Evolutionary conservation across 768 basidiomycete genomes (phyloP).

Genomic region (Suillus occidentalis): DNA sequence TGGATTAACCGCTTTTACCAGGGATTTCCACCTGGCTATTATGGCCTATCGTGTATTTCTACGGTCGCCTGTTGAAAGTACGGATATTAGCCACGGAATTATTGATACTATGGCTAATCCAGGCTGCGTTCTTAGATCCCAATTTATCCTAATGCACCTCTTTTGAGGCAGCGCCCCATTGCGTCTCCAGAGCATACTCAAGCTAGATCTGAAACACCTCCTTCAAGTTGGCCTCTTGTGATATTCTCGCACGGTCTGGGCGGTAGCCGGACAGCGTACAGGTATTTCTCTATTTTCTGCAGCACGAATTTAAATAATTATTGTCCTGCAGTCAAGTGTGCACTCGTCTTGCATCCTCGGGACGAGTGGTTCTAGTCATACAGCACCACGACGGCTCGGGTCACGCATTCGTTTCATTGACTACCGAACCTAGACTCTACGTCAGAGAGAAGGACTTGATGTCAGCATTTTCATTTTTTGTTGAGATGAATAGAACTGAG

Average conservation of each 20-base stretch:
- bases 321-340: conserved; percentile 58
- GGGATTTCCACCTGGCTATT: conserved; percentile 30
- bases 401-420: conserved; percentile 44
- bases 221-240: conserved; percentile 66
- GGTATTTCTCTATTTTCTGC: conserved; percentile 32
- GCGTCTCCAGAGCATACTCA: background rate
- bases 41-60: conserved; percentile 52
- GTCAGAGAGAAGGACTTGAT: conserved; percentile 54
- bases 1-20: conserved; percentile 4
- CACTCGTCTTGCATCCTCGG: conserved; percentile 69
- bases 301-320: background rate
- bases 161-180: conserved; percentile 39
- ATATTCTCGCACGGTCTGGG: conserved; percentile 86
- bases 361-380: conserved; percentile 77
- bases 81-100: conserved; percentile 2
- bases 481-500: conserved; percentile 1
- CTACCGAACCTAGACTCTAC: conserved; percentile 45
- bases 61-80: conserved; percentile 50
- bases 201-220: conserved; percentile 10
- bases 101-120: background rate
- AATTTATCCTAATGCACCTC: conserved; percentile 54
- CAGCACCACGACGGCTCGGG: conserved; percentile 86
- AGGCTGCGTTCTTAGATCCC: conserved; percentile 44
- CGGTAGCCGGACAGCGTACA: conserved; percentile 71
- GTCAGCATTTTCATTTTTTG: conserved; percentile 35